Conservation (phyloP, 305 asterid genomes). For the Striga hermonthica region DNA sequence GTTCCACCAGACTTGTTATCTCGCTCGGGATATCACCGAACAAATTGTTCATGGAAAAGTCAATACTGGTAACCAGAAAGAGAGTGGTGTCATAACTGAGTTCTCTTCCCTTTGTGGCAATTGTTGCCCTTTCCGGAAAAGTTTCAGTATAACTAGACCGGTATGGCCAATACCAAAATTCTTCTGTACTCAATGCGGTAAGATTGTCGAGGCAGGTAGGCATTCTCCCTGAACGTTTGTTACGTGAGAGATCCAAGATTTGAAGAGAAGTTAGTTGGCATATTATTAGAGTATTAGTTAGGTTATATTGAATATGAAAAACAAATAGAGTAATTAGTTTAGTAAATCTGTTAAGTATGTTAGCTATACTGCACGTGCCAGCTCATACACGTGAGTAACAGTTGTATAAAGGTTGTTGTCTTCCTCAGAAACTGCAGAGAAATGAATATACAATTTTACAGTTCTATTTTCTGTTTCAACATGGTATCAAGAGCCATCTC, state of each 20-base stretch:
- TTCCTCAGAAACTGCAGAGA: too few relatives aligned
- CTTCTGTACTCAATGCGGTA: conserved; percentile 33
- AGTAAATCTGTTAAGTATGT: too few relatives aligned
- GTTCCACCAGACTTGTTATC: not conserved
- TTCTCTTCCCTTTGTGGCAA: conserved; percentile 25
- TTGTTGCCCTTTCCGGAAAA: conserved; percentile 14
- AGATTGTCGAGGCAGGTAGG: conserved; percentile 36
- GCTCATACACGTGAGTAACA: too few relatives aligned
- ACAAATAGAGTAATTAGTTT: too few relatives aligned
- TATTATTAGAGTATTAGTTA: too few relatives aligned
- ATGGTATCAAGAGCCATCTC: too few relatives aligned
- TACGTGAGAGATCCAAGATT: conserved; percentile 40
- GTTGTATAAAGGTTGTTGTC: too few relatives aligned
- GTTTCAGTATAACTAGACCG: not conserved
- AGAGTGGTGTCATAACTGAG: conserved; percentile 6
- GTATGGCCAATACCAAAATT: not conserved
- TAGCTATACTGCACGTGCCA: too few relatives aligned
- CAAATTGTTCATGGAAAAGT: conserved; percentile 4
- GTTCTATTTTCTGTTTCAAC: too few relatives aligned
- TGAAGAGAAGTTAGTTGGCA: too few relatives aligned
- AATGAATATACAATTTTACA: too few relatives aligned
- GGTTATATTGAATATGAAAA: too few relatives aligned
- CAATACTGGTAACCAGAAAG: conserved; percentile 10
- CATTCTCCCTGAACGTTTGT: conserved; percentile 39
- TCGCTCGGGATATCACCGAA: not conserved